Conservation (phyloP, 177 flowering plant species). For the Telopea speciosissima region DNA sequence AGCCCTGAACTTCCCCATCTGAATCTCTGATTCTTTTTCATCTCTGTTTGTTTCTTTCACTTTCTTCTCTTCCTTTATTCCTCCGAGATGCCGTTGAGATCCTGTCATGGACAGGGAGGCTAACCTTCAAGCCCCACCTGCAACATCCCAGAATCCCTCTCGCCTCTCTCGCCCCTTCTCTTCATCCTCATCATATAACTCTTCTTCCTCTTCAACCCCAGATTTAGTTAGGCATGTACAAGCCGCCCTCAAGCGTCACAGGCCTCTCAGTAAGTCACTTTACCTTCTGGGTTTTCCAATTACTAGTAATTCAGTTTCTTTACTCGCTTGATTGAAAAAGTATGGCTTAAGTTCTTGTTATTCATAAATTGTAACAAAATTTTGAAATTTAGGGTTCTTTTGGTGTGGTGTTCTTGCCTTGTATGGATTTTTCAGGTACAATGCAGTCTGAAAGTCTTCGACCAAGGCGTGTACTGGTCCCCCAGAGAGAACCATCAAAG, state of each 20-base stretch:
- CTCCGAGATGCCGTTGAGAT: constrained; percentile 50
- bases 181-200: constrained; percentile 15
- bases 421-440: constrained; percentile 33
- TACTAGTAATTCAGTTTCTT: neutral
- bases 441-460: constrained; percentile 41
- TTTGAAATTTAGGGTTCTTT: neutral
- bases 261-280: constrained; percentile 50
- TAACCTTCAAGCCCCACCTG: constrained; percentile 42
- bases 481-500: constrained; percentile 32
- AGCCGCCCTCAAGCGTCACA: constrained; percentile 87
- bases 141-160: constrained; percentile 13
- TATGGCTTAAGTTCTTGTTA: neutral
- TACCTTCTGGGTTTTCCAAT: neutral
- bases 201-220: constrained; percentile 36
- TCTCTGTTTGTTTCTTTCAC: neutral
- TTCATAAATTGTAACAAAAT: neutral
- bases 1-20: neutral
- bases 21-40: neutral
- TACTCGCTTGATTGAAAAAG: neutral
- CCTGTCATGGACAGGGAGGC: constrained; percentile 71
- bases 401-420: neutral
- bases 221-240: constrained; percentile 63
- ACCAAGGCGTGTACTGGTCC: constrained; percentile 54
- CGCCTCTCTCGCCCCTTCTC: constrained; percentile 18
- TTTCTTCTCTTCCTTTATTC: neutral